Evolutionary conservation across 441 rosid genomes (phyloP), one percentile per base, ranked within the genome.

Genomic region (Pelargonium australe): DNA sequence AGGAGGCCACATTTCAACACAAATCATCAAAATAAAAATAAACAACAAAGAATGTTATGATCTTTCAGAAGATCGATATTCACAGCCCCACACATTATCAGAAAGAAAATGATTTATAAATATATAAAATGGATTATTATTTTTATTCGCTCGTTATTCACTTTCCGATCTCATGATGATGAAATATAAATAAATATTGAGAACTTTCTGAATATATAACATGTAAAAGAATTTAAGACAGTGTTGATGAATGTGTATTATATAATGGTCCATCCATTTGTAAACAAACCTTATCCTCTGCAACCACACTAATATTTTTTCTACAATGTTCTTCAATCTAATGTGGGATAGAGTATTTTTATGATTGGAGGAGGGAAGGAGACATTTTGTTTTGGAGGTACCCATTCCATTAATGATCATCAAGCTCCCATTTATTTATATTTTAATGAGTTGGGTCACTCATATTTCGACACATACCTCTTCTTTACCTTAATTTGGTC

Each of bases 401-500:
- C 34, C 34, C 34, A 31, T 31, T 31, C n/a, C n/a, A n/a, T n/a
- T n/a, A n/a, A 2, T 31, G 34, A 31, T 31, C 3, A 31, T 31
- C 4, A 31, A 31, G 57, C 57, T 47, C 53, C 53, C 11, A 47
- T 47, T 13, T 31, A 31, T 31, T 11, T 47, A 9, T 47, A 13
- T 12, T 2, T 11, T n/a, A 16, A 51, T 12, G 57, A 12, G 57
- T 51, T 51, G 57, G 57, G 57, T 51, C 57, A 51, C n/a, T 51
- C 57, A 51, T 6, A 51, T 51, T 51, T 4, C 3, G 57, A 51
- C 57, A 51, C 57, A 13, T 51, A 16, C 57, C 57, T n/a, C 11
- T 49, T 9, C 55, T 13, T 12, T 49, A 49, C 55, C 55, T 49
- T 51, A 51, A 51, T 51, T 51, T 51, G 57, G 57, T 51, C 57